These are phyloP conservation scores for Protea cynaroides DNA, from an alignment of 164 flowering plant species.

Conservation along the genomic window DNA sequence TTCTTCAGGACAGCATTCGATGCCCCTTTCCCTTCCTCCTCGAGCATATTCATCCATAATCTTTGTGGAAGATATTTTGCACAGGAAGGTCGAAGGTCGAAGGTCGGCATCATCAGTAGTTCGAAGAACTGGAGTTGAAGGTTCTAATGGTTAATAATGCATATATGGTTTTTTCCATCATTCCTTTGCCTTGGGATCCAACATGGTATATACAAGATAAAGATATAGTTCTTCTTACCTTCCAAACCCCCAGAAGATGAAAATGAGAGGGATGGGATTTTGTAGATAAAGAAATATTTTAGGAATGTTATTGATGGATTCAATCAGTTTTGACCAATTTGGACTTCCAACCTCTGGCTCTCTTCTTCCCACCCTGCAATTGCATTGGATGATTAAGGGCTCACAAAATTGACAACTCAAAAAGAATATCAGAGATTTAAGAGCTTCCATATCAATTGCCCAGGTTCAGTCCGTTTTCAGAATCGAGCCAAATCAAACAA, in stretches of 20 bases:
- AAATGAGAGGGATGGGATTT: slow-evolving; percentile 23
- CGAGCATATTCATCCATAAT: slow-evolving; percentile 52
- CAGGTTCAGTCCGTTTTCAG: no score
- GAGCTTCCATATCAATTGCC: no score
- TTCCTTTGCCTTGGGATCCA: slow-evolving; percentile 10
- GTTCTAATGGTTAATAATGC: slow-evolving; percentile 57
- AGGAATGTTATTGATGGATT: slow-evolving; percentile 8
- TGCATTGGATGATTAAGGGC: no score
- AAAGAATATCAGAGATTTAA: no score
- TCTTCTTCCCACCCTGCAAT: background rate
- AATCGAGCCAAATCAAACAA: no score
- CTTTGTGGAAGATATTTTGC: slow-evolving; percentile 40
- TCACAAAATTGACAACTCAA: no score
- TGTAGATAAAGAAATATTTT: slow-evolving; percentile 44
- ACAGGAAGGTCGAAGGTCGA: slow-evolving; percentile 51
- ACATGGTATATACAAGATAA: slow-evolving; percentile 37
- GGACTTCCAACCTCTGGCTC: background rate
- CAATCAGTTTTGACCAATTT: background rate
- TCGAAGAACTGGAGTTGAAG: slow-evolving; percentile 65
- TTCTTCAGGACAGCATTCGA: slow-evolving; percentile 26
- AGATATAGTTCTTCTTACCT: slow-evolving; percentile 30
- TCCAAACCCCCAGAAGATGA: slow-evolving; percentile 23
- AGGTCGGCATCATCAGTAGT: slow-evolving; percentile 42
- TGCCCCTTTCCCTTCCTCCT: slow-evolving; percentile 44
- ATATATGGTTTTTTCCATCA: slow-evolving; percentile 20